phyloP scores from a whole-genome alignment of 2,329 filamentous ascomycete species.

The Ceratocystis alfenasii region DNA sequence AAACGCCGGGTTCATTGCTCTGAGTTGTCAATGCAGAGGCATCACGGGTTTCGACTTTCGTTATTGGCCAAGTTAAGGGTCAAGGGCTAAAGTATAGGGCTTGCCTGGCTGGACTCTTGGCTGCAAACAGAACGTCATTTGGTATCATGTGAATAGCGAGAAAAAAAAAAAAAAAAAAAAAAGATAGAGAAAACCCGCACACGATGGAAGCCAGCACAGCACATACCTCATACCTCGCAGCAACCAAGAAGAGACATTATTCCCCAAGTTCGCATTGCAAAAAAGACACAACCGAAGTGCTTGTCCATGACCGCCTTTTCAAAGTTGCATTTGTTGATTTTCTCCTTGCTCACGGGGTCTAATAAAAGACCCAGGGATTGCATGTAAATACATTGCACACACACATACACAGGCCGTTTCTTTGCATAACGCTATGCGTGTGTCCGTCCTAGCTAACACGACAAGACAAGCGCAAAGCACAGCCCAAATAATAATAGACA shows the following conservation, averaged over 20 bases:
- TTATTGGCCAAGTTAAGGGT: background rate
- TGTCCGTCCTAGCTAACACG: background rate
- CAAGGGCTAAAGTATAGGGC: background rate
- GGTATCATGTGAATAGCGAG: background rate
- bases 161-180: background rate
- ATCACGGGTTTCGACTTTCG: background rate
- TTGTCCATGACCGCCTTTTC: slow-evolving; percentile 9
- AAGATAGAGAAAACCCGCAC: background rate
- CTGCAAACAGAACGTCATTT: background rate
- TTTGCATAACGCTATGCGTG: background rate
- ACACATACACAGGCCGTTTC: background rate
- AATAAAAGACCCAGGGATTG: background rate
- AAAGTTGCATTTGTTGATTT: background rate
- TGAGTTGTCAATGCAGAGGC: slow-evolving; percentile 1
- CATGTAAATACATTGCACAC: background rate
- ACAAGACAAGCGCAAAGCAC: too few relatives aligned
- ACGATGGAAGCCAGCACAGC: background rate
- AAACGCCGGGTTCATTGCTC: background rate
- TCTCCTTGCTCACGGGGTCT: slow-evolving; percentile 6
- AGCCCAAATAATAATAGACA: background rate
- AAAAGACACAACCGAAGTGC: slow-evolving; percentile 2
- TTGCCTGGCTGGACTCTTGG: background rate
- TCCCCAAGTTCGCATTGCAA: background rate
- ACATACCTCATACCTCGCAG: background rate
- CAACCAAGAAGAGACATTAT: too few relatives aligned